Base-by-base conservation (phyloP, 805 yeast species). In the Candida piceae region DNA sequence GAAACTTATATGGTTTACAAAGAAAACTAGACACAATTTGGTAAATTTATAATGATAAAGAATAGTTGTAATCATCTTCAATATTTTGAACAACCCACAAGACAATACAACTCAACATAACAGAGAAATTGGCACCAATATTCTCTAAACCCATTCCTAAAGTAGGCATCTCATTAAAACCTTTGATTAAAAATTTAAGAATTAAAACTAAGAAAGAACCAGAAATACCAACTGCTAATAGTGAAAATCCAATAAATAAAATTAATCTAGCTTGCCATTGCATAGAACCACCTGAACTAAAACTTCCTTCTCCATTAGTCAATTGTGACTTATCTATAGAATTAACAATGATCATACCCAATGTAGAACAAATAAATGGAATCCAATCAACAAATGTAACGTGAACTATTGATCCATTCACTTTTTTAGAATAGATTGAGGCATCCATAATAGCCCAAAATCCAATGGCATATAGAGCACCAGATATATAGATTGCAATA, bases 181-280 rank as follows among this genome's bases (percentile, higher is more conserved):
- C 82, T 46, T 86, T 85, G 49, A 88, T 67, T 39, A 89, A 62
- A 58, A 85, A 93, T 58, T 90, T 85, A 49, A 93, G 68, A 32
- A 89, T 84, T 44, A 93, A 71, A 13, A 93, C 94, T 55, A 88
- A 86, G 48, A 93, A 76, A 2, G 93, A 80, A 1, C 97, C 97
- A 15, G 96, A 87, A 42, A 93, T 65, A 0, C 98, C 97, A 38
- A 96, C 93, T 1, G 97, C 96, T 38, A 93, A 69, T 32, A 90
- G 68, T 4, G 96, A 84, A 60, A 93, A 93, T 7, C 99, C 99
- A 50, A 87, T 67, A 57, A 93, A 93, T 37, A 93, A 69, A 12
- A 94, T 80, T 25, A 89, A 79, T 50, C 96, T 74, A 12, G 97
- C 97, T 45, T 89, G 95, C 95, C 97, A 89, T 27, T 89, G 86